phyloP scores from a whole-genome alignment of 2,329 filamentous ascomycete genomes.

The Coniochaeta sp. region DNA sequence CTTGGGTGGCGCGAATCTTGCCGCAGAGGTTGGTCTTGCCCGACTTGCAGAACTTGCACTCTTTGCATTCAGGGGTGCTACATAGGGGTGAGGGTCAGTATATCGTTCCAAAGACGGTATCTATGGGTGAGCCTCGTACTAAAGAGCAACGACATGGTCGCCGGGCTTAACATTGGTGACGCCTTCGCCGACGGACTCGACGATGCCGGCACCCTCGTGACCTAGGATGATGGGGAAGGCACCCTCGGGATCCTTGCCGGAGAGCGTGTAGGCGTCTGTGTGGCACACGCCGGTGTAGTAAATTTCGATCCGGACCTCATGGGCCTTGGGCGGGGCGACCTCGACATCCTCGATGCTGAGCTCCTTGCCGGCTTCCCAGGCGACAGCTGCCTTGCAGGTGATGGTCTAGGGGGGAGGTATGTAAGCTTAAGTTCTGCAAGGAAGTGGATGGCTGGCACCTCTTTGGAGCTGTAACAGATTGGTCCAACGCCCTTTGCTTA shows the following conservation, averaged over 20 bases:
- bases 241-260: slow-evolving; percentile 94
- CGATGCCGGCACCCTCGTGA: slow-evolving; percentile 85
- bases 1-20: slow-evolving; percentile 96
- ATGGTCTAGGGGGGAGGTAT: slow-evolving; percentile 57
- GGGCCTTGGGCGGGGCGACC: slow-evolving; percentile 77
- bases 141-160: slow-evolving; percentile 84
- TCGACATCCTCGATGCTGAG: slow-evolving; percentile 87
- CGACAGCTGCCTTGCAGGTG: slow-evolving; percentile 93
- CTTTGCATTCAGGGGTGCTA: slow-evolving; percentile 91
- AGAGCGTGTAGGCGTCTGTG: slow-evolving; percentile 93
- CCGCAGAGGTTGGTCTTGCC: slow-evolving; percentile 99
- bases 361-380: slow-evolving; percentile 92
- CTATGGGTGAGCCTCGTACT: slow-evolving; percentile 44
- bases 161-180: slow-evolving; percentile 91
- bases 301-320: slow-evolving; percentile 95
- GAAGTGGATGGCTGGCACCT: neutral
- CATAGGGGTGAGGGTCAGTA: neutral
- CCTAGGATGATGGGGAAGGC: slow-evolving; percentile 84
- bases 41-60: slow-evolving; percentile 99
- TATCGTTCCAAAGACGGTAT: slow-evolving; percentile 5
- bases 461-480: neutral
- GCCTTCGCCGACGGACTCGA: slow-evolving; percentile 89
- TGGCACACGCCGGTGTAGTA: slow-evolving; percentile 99
- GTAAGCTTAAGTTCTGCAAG: neutral
- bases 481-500: slow-evolving; percentile 17